Conservation (phyloP, 1,284 basidiomycete species). For the Boletus mariae region DNA sequence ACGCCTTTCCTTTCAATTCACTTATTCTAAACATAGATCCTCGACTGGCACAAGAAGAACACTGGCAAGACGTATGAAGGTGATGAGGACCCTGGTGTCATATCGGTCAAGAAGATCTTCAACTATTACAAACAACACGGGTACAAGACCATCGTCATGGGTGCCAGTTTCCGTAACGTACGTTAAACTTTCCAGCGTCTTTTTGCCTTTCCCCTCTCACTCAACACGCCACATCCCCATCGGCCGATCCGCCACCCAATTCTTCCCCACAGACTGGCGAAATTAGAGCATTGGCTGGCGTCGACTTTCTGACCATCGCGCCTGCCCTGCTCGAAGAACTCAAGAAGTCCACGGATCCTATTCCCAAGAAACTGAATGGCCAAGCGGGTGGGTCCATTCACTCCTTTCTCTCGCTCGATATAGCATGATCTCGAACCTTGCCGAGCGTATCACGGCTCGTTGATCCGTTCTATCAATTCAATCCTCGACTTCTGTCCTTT, state of each 20-base stretch:
- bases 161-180: conserved; percentile 97
- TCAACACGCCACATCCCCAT: conserved; percentile 1
- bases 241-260: conserved; percentile 18
- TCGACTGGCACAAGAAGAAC: conserved; percentile 95
- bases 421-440: conserved; percentile 7
- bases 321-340: conserved; percentile 91
- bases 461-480: conserved; percentile 1
- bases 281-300: conserved; percentile 93
- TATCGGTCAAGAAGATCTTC: conserved; percentile 95
- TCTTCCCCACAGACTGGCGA: conserved; percentile 64
- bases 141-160: conserved; percentile 99
- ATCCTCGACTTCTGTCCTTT: not conserved
- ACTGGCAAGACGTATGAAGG: conserved; percentile 84
- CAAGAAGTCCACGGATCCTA: conserved; percentile 71
- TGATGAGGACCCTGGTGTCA: conserved; percentile 92
- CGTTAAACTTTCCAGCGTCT: conserved; percentile 26
- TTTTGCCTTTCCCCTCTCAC: conserved; percentile 2
- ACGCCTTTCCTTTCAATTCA: conserved; percentile 7
- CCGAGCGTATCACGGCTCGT: not conserved
- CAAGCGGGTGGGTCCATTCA: conserved; percentile 48
- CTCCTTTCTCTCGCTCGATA: not conserved
- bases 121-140: conserved; percentile 99
- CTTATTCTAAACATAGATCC: conserved; percentile 53
- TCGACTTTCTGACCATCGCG: conserved; percentile 95
- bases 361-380: conserved; percentile 85